A percentile compares a stretch with the other conserved stretches of the same genome.
phyloP scores from a whole-genome alignment of 225 moss, liverwort and hornwort genomes.

The Sphagnum tenellum region DNA sequence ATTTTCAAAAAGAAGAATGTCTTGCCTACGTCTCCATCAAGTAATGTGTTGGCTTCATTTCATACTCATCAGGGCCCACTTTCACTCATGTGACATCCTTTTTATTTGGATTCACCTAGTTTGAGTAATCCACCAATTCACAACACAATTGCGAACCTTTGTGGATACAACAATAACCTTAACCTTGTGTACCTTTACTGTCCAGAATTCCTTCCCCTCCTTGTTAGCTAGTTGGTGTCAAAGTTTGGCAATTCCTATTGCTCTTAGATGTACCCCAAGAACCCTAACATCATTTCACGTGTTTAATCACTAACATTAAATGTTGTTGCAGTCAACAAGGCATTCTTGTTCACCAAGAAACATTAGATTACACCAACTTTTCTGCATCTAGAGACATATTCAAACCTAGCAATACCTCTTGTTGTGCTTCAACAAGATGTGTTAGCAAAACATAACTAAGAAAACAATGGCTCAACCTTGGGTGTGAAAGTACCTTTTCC shows the following conservation, averaged over 20 bases:
- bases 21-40: background rate
- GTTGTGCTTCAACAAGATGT: background rate
- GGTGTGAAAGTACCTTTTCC: background rate
- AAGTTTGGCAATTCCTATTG: background rate
- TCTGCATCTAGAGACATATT: conserved; percentile 1
- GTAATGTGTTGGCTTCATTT: background rate
- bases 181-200: background rate
- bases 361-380: background rate
- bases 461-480: background rate
- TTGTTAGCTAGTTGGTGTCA: background rate
- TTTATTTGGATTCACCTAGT: conserved; percentile 1
- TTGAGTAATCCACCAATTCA: conserved; percentile 1
- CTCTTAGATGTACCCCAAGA: background rate
- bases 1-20: too few relatives aligned
- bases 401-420: background rate
- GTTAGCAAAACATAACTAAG: background rate
- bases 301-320: background rate
- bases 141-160: background rate
- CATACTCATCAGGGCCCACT: background rate
- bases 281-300: background rate
- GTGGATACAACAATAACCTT: background rate
- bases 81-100: background rate
- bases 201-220: conserved; percentile 1
- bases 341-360: conserved; percentile 1
- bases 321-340: background rate